Evolutionary conservation across 192 early-diverging fungal genomes (phyloP), one percentile per base, ranked within the genome.

Genomic region (Linnemannia elongata): DNA sequence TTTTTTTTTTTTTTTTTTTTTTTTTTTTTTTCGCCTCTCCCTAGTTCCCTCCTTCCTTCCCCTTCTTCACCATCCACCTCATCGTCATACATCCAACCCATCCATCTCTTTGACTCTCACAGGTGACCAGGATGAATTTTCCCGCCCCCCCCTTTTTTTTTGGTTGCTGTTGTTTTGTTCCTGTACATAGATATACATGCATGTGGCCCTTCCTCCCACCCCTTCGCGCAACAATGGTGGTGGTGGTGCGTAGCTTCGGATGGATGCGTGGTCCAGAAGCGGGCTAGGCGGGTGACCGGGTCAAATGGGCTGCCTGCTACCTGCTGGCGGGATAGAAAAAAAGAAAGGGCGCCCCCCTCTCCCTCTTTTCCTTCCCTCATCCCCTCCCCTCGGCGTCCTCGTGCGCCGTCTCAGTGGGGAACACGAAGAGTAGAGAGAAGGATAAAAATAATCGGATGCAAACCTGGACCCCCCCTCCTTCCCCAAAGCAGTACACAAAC

Each of bases 61-160:
- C 30, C 30, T 27, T 6, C 24, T 27, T 27, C 55, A 5, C 60
- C 30, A 30, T 15, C 60, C 30, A 30, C 27, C 60, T 33, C 60
- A 33, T 52, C 44, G 12, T 45, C 49, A 52, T 52, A 52, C 49
- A 52, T 52, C 49, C 18, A 22, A 45, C 17, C 60, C 60, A 35
- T 66, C 60, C 27, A 27, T 33, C 60, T 42, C 13, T 54, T 30
- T 49, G 18, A n/a, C 38, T 60, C 39, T 44, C 69, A 68, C 76
- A 78, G 76, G 76, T 78, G 76, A 78, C 76, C 76, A 39, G 39
- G 35, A 30, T 39, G 36, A 69, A 69, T 69, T 78, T 78, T 69
- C 76, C 76, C 76, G 76, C 57, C 76, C 76, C 76, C 44, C 69
- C n/a, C n/a, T n/a, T n/a, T 78, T 78, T 69, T 60, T 63, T 24